These are phyloP conservation scores for Microsporum ferrugineum DNA, from an alignment of 2,329 filamentous ascomycete species.

Conservation along the genomic window DNA sequence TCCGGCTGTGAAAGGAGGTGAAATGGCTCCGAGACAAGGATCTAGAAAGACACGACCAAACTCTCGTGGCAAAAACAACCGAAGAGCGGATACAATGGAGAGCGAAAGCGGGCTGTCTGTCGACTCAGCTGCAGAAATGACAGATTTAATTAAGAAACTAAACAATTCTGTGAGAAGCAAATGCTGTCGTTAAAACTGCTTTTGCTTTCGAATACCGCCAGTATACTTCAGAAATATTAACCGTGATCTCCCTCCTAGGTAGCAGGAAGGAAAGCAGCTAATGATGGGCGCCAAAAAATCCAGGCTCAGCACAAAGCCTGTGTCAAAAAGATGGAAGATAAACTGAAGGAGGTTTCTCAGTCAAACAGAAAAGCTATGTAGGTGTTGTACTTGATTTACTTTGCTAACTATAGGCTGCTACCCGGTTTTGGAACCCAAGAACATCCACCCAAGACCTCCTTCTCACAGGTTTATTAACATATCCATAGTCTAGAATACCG, in stretches of 20 bases:
- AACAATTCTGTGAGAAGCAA: slow-evolving; percentile 14
- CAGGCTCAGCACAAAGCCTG: slow-evolving; percentile 11
- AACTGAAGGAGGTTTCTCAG: slow-evolving; percentile 5
- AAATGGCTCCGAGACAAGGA: slow-evolving; percentile 7
- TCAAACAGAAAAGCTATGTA: slow-evolving; percentile 10
- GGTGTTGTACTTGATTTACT: slow-evolving; percentile 2
- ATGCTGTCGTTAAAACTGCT: not conserved
- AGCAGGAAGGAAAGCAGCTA: slow-evolving; percentile 7
- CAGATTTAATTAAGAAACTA: slow-evolving; percentile 11
- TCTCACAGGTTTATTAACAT: not conserved
- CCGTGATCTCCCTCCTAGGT: slow-evolving; percentile 5
- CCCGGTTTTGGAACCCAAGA: not conserved
- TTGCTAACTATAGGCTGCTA: not conserved
- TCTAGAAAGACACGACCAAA: not conserved
- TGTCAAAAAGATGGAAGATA: slow-evolving; percentile 12
- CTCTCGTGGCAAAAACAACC: not conserved
- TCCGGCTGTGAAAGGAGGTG: not conserved
- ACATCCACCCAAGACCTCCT: not conserved
- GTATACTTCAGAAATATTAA: not conserved
- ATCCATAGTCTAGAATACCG: slow-evolving; percentile 10
- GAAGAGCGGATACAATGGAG: not conserved
- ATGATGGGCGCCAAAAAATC: slow-evolving; percentile 11
- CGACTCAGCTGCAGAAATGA: slow-evolving; percentile 2
- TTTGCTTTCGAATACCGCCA: not conserved
- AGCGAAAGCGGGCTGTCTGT: slow-evolving; percentile 2